Evolutionary conservation across 139 green algal species (phyloP), one percentile per base, ranked within the genome.

Genomic region (Chlorella sp.): DNA sequence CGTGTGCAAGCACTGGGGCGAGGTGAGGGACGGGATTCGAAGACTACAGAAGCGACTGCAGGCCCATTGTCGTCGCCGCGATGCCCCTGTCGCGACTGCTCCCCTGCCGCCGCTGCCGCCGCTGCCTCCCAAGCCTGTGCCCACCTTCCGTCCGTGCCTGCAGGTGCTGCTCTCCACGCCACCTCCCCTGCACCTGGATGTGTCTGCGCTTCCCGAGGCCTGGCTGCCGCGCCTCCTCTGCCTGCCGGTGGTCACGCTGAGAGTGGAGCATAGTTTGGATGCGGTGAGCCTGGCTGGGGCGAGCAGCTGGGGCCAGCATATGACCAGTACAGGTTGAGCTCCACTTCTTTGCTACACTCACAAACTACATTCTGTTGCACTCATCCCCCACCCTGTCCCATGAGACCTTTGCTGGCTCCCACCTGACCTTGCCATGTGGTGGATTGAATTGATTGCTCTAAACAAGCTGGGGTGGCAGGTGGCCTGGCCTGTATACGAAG

Each of bases 81-180:
- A 64, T 39, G 21, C 34, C 34, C 0, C 4, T 22, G 60, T 7
- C 15, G 18, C 28, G 18, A 15, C 5, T 32, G 28, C 73, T 18
- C 9, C 18, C 68, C 32, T 81, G 75, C 75, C 75, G 32, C 3
- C 37, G 14, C 75, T 39, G 75, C 75, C 75, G 32, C 75, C 75
- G 30, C 21, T 53, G 79, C 39, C 79, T 22, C 40, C 79, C 79
- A 68, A 3, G 21, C 64, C 16, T 84, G 39, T 30, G 28, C 32
- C 18, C 5, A 39, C 24, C 34, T 30, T 60, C 77, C 48, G 32
- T 37, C 7, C 48, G 19, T 71, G 18, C 2, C 2, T 39, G 81
- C 84, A 88, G 84, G 68, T 81, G 39, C 84, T 88, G 84, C 39
- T 42, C 3, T 40, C 84, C 18, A 40, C 77, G 21, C 84, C 84